A percentile compares a stretch with the other conserved stretches of the same genome.
phyloP scores from a whole-genome alignment of 345 rosid genomes.

The Sisymbrium irio region DNA sequence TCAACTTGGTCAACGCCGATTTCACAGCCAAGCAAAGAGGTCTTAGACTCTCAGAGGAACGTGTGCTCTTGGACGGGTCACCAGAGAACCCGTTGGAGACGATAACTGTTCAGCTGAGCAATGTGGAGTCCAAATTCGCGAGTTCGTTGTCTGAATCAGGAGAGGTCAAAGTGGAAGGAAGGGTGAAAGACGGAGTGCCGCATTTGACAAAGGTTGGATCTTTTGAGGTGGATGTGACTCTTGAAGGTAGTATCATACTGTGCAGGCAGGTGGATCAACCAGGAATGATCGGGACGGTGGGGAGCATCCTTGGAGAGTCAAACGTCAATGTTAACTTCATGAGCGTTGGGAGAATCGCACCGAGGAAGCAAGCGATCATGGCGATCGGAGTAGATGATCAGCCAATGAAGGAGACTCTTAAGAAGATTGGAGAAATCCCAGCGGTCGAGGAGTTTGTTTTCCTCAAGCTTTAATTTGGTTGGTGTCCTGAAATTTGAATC shows the following conservation, averaged over 20 bases:
- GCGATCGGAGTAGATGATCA: constrained; percentile 90
- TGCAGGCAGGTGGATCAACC: constrained; percentile 96
- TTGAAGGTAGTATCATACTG: constrained; percentile 77
- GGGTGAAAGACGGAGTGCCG: constrained; percentile 80
- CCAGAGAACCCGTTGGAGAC: constrained; percentile 75
- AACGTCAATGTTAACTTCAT: constrained; percentile 83
- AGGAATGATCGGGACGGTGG: constrained; percentile 79
- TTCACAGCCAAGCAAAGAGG: constrained; percentile 92
- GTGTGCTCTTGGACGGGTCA: constrained; percentile 64
- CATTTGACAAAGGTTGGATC: constrained; percentile 83
- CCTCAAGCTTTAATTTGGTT: constrained; percentile 60
- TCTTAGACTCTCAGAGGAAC: constrained; percentile 73
- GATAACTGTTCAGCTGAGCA: constrained; percentile 70
- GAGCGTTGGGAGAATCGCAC: constrained; percentile 92
- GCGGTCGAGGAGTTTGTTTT: constrained; percentile 80
- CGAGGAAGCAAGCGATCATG: constrained; percentile 86
- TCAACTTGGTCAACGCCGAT: constrained; percentile 88
- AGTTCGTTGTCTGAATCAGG: constrained; percentile 78
- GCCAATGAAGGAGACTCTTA: constrained; percentile 55
- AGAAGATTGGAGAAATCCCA: constrained; percentile 71
- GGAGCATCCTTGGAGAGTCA: constrained; percentile 75
- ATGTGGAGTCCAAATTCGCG: constrained; percentile 79
- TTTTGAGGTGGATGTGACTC: constrained; percentile 79
- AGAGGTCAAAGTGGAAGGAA: constrained; percentile 78
- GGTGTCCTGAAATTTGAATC: neutral